Percentiles rank a stretch among this genome's conserved stretches.
These are phyloP conservation scores for Metschnikowia bowlesiae DNA, from an alignment of 805 yeast species.

Conservation along the genomic window DNA sequence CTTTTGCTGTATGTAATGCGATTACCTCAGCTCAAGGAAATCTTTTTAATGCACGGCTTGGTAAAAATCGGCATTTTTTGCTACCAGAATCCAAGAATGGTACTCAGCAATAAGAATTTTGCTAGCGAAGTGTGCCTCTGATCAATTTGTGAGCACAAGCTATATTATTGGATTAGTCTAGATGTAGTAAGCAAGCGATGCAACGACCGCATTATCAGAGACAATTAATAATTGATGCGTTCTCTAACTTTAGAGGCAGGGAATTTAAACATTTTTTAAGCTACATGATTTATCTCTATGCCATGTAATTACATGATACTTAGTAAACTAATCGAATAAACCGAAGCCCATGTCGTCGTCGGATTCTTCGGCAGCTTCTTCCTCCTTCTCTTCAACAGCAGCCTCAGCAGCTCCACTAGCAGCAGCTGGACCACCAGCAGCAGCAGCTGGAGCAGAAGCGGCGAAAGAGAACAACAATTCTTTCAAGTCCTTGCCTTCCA, in stretches of 20 bases:
- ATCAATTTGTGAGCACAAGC: too few species aligned
- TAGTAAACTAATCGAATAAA: slow-evolving; percentile 24
- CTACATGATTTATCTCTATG: slow-evolving; percentile 4
- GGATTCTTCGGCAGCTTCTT: slow-evolving; percentile 20
- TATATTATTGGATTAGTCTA: too few species aligned
- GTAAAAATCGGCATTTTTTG: too few species aligned
- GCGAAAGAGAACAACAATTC: slow-evolving; percentile 61
- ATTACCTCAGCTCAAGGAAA: not conserved
- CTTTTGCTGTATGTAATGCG: not conserved
- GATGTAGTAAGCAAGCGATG: too few species aligned
- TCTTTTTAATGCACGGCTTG: too few species aligned
- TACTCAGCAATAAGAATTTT: too few species aligned
- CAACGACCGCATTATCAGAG: too few species aligned
- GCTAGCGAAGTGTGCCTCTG: too few species aligned
- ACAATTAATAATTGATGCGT: too few species aligned
- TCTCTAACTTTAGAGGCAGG: too few species aligned
- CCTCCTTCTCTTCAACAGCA: slow-evolving; percentile 24
- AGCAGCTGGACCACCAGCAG: slow-evolving; percentile 30
- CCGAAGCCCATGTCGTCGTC: slow-evolving; percentile 31
- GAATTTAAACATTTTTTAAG: not conserved
- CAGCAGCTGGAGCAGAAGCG: slow-evolving; percentile 42
- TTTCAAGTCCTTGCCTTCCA: slow-evolving; percentile 78
- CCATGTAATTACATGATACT: slow-evolving; percentile 11
- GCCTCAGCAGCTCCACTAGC: slow-evolving; percentile 49
- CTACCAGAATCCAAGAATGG: too few species aligned